Conservation (phyloP, 176 grass and related monocot genomes). For the Avena insularis region DNA sequence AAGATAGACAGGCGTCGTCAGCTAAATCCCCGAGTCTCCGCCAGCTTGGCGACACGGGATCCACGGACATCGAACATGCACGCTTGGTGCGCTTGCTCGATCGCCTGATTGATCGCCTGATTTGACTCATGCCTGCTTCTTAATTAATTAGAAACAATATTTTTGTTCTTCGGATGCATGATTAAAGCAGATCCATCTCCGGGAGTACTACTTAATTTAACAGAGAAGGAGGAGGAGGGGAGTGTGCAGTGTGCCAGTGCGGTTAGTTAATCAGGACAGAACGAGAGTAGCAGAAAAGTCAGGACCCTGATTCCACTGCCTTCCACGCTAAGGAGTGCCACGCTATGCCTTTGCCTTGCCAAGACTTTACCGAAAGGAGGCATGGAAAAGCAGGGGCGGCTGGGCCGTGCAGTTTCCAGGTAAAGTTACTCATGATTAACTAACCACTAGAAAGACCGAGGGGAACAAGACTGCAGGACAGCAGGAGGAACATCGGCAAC, state of each 20-base stretch:
- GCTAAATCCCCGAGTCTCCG: not conserved
- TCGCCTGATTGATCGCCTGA: not conserved
- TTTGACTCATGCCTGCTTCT: conserved; percentile 21
- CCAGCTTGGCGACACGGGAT: conserved; percentile 16
- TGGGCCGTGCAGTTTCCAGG: conserved; percentile 19
- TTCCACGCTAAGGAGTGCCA: conserved; percentile 47
- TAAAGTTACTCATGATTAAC: not conserved
- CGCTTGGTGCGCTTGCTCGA: not conserved
- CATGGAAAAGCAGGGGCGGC: not conserved
- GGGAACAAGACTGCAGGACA: no score
- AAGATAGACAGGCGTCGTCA: not conserved
- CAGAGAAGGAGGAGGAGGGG: not conserved
- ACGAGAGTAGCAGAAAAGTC: not conserved
- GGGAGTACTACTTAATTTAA: not conserved
- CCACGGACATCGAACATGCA: conserved; percentile 30
- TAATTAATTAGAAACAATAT: not conserved
- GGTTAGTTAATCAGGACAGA: conserved; percentile 7
- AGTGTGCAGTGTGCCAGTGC: not conserved
- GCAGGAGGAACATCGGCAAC: not conserved
- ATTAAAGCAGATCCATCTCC: not conserved
- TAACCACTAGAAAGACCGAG: not conserved
- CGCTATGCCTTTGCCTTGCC: not conserved
- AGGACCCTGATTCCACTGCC: conserved; percentile 9
- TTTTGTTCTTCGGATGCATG: not conserved
- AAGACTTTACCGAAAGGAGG: conserved; percentile 44